Evolutionary conservation across 139 green algal genomes (phyloP).

Genomic region (Zygnema circumcarinatum): DNA sequence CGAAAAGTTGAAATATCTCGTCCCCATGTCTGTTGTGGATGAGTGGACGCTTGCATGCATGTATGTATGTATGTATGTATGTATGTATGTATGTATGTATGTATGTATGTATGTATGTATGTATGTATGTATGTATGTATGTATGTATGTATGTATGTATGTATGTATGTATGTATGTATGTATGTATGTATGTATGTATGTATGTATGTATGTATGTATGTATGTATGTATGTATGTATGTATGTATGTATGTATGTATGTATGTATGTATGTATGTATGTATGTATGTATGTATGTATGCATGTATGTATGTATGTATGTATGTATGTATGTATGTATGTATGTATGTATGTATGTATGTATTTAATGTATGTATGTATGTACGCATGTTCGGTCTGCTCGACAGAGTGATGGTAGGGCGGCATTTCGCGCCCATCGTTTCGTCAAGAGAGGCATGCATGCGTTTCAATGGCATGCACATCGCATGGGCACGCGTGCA

Average conservation of each 20-base stretch:
- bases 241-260: background rate
- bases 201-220: background rate
- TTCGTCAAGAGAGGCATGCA: too few relatives aligned
- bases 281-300: background rate
- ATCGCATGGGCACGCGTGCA: too few relatives aligned
- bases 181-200: background rate
- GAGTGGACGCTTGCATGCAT: background rate
- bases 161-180: background rate
- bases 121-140: background rate
- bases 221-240: background rate
- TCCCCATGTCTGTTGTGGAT: too few relatives aligned
- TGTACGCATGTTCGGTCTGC: too few relatives aligned
- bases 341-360: background rate
- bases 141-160: background rate
- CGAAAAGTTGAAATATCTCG: too few relatives aligned
- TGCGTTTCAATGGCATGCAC: too few relatives aligned
- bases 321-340: background rate
- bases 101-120: background rate
- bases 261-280: background rate
- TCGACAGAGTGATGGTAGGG: too few relatives aligned
- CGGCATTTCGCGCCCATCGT: too few relatives aligned
- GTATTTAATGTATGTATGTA: background rate
- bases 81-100: slow-evolving; percentile 7
- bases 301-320: background rate
- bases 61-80: background rate